Evolutionary conservation across 2,329 filamentous ascomycete species (phyloP), one percentile per base, ranked within the genome.

Genomic region (Dendrostoma leiphaemia): DNA sequence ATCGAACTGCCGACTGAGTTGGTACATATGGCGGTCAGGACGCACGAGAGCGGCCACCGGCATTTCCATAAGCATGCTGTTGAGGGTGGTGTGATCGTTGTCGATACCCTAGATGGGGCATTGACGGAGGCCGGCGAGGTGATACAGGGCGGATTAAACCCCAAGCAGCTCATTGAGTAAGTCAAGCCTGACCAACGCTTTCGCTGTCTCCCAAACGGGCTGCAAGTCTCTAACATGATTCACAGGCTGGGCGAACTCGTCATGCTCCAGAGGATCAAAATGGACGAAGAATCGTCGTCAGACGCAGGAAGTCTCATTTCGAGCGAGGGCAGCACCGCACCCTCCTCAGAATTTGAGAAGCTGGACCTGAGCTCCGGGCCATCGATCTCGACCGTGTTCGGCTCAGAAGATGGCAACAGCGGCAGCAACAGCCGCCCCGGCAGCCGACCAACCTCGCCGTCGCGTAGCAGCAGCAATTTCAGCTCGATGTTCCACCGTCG

Each of bases 71-170:
- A 79, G 63, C 82, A 85, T 58, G 83, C 82, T 0, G 67, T 75
- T 2, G 85, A 88, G 61, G 84, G 84, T 0, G 84, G 83, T 0
- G 84, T 82, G 13, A 77, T 91, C 24, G 79, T 90, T 5, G 88
- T 91, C 5, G 88, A 91, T 65, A 92, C 88, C 9, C 76, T 96
- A 0, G 86, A 90, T 26, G 89, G 89, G 0, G 91, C 88, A 43
- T 68, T 96, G 40, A 85, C 86, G 62, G 90, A 96, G 66, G 89
- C 92, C 0, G 93, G 93, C 0, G 93, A 97, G 73, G 77, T 97
- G 45, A 87, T 95, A 9, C 83, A 90, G 60, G 90, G 90, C 0
- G 85, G 84, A 0, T 74, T 97, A 26, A 77, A 78, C 21, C 85
- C 89, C 0, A 80, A 84, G 43, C 87, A 95, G 62, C 80, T 97